Conservation (phyloP, 768 basidiomycete genomes). For the Guyanaporus albipodus region DNA sequence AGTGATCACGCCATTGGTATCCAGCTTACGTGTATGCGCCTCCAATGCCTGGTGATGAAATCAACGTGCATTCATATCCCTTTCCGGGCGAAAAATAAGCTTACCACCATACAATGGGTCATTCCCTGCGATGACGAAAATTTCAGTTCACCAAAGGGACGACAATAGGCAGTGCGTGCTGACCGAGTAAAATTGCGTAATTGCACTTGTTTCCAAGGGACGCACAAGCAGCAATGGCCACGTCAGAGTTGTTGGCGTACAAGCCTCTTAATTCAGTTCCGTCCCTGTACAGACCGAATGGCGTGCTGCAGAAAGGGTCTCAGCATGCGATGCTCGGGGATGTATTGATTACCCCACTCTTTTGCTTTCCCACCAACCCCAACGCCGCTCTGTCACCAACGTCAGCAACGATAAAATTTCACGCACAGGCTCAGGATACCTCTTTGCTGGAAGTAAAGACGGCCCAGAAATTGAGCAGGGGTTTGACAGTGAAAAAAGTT, state of each 20-base stretch:
- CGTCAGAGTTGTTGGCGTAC: slow-evolving; percentile 64
- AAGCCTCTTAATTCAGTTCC: slow-evolving; percentile 75
- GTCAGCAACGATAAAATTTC: slow-evolving; percentile 22
- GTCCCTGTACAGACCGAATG: slow-evolving; percentile 71
- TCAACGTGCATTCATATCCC: background rate
- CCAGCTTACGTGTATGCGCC: slow-evolving; percentile 69
- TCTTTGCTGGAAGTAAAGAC: slow-evolving; percentile 73
- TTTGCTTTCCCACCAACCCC: slow-evolving; percentile 66
- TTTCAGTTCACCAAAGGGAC: slow-evolving; percentile 5
- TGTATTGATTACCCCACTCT: slow-evolving; percentile 42
- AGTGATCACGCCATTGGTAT: background rate
- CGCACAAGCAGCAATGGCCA: slow-evolving; percentile 64
- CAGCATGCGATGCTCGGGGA: background rate
- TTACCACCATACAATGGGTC: slow-evolving; percentile 76
- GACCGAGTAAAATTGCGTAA: slow-evolving; percentile 73
- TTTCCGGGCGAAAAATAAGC: slow-evolving; percentile 9
- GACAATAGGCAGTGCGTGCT: slow-evolving; percentile 16
- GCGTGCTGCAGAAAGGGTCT: slow-evolving; percentile 45
- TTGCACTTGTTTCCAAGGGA: slow-evolving; percentile 63
- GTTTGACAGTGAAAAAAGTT: slow-evolving; percentile 72
- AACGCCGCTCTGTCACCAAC: slow-evolving; percentile 53
- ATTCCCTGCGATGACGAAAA: slow-evolving; percentile 46
- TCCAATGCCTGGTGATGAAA: slow-evolving; percentile 51
- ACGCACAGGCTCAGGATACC: slow-evolving; percentile 34
- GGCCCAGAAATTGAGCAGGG: slow-evolving; percentile 78